Evolutionary conservation across 2,329 filamentous ascomycete species (phyloP).

Genomic region (Neurospora sp.): DNA sequence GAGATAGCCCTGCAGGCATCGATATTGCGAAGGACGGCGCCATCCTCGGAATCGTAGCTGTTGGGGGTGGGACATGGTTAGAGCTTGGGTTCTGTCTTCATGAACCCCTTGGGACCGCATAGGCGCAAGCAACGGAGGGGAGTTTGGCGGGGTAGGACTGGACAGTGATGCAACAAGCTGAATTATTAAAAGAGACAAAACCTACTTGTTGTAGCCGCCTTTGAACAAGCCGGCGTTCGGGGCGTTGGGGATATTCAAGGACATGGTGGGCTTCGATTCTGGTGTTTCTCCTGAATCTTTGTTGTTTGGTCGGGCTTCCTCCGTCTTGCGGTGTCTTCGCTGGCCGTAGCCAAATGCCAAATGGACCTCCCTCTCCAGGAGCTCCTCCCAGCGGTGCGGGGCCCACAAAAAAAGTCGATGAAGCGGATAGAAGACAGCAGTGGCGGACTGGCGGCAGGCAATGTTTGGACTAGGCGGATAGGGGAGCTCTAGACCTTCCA

Average conservation of each 20-base stretch:
- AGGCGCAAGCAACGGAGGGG: slow-evolving; percentile 16
- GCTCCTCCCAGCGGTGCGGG: slow-evolving; percentile 8
- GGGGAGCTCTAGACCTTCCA: background rate
- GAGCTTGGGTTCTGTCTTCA: background rate
- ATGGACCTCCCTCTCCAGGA: slow-evolving; percentile 6
- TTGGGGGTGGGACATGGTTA: slow-evolving; percentile 13
- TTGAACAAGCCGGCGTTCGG: slow-evolving; percentile 94
- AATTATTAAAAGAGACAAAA: slow-evolving; percentile 15
- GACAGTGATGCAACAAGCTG: background rate
- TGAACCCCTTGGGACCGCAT: slow-evolving; percentile 8
- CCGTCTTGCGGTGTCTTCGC: slow-evolving; percentile 1
- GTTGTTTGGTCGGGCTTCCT: background rate
- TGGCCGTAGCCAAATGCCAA: slow-evolving; percentile 4
- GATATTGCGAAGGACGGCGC: slow-evolving; percentile 95
- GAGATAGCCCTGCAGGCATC: slow-evolving; percentile 95
- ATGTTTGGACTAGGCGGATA: background rate
- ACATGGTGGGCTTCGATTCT: slow-evolving; percentile 51
- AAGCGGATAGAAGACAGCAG: slow-evolving; percentile 12
- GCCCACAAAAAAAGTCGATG: slow-evolving; percentile 16
- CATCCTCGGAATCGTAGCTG: slow-evolving; percentile 98
- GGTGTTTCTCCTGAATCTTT: slow-evolving; percentile 2
- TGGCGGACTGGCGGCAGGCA: background rate
- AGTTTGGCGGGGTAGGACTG: slow-evolving; percentile 4
- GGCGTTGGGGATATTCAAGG: slow-evolving; percentile 88
- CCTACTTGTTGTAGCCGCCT: slow-evolving; percentile 89